Conservation (phyloP, 2,329 filamentous ascomycete genomes). For the Phaeosphaeriaceae sp. region DNA sequence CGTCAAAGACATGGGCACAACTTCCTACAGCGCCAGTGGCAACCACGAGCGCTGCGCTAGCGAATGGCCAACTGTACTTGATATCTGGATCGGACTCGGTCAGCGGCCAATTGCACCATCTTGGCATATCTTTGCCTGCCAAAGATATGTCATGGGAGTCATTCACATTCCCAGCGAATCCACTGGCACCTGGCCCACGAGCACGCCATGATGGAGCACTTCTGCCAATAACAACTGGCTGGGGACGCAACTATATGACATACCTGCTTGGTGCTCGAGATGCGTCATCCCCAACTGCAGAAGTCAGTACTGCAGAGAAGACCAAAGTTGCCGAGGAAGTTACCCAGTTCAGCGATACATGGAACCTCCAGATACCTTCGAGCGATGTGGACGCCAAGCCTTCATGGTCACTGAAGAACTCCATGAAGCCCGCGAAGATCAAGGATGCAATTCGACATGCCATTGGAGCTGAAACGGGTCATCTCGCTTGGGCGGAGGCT, state of each 20-base stretch:
- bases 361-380: slow-evolving; percentile 55
- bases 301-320: slow-evolving; percentile 10
- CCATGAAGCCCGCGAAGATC: slow-evolving; percentile 53
- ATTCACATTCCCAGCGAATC: slow-evolving; percentile 53
- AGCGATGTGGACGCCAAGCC: slow-evolving; percentile 36
- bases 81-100: slow-evolving; percentile 46
- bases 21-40: slow-evolving; percentile 35
- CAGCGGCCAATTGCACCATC: slow-evolving; percentile 38
- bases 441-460: slow-evolving; percentile 54
- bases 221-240: slow-evolving; percentile 52
- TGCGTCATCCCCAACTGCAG: slow-evolving; percentile 2
- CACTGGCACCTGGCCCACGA: slow-evolving; percentile 52
- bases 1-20: slow-evolving; percentile 29
- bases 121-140: slow-evolving; percentile 27
- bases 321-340: slow-evolving; percentile 17
- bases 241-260: slow-evolving; percentile 54
- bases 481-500: slow-evolving; percentile 53
- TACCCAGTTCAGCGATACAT: slow-evolving; percentile 52
- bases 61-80: slow-evolving; percentile 49
- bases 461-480: slow-evolving; percentile 51
- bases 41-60: slow-evolving; percentile 46
- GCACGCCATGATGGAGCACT: slow-evolving; percentile 50
- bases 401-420: slow-evolving; percentile 30
- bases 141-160: slow-evolving; percentile 47
- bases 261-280: slow-evolving; percentile 51